Conservation (phyloP, 768 basidiomycete genomes). For the Leccinum longicurvipes region DNA sequence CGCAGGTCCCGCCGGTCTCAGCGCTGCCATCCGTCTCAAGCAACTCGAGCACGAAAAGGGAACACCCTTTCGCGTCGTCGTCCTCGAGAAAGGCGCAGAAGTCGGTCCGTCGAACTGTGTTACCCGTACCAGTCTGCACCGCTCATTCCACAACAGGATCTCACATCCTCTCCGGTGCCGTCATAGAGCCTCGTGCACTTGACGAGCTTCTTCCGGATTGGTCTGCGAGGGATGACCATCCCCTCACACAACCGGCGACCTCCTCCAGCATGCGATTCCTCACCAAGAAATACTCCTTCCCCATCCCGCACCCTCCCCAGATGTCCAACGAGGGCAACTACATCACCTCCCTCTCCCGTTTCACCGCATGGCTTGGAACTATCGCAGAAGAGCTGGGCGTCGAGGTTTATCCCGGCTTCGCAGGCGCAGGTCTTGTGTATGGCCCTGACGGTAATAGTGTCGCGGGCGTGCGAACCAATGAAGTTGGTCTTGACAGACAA, state of each 20-base stretch:
- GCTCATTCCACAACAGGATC: conserved; percentile 53
- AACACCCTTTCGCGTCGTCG: conserved; percentile 68
- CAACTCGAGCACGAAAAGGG: conserved; percentile 83
- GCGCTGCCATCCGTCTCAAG: conserved; percentile 93
- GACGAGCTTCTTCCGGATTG: conserved; percentile 90
- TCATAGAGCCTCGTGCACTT: conserved; percentile 88
- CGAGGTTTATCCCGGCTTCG: conserved; percentile 96
- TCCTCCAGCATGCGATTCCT: conserved; percentile 84
- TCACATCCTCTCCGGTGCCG: conserved; percentile 94
- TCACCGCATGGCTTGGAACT: conserved; percentile 84
- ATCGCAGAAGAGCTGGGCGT: conserved; percentile 87
- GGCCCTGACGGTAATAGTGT: conserved; percentile 42
- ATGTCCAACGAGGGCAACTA: conserved; percentile 96
- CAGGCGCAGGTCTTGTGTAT: conserved; percentile 81
- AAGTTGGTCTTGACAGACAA: conserved; percentile 83
- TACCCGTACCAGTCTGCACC: not conserved
- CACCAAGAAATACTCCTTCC: conserved; percentile 63
- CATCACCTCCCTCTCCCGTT: conserved; percentile 82
- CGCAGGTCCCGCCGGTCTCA: conserved; percentile 91
- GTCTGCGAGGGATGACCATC: conserved; percentile 63
- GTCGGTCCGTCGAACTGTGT: conserved; percentile 56
- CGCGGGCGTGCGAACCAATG: conserved; percentile 85
- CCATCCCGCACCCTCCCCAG: conserved; percentile 94
- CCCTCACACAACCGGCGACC: conserved; percentile 75
- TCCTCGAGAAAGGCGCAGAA: conserved; percentile 93